Conservation (phyloP, 2,329 filamentous ascomycete genomes). For the Myriosclerotinia scirpicola region DNA sequence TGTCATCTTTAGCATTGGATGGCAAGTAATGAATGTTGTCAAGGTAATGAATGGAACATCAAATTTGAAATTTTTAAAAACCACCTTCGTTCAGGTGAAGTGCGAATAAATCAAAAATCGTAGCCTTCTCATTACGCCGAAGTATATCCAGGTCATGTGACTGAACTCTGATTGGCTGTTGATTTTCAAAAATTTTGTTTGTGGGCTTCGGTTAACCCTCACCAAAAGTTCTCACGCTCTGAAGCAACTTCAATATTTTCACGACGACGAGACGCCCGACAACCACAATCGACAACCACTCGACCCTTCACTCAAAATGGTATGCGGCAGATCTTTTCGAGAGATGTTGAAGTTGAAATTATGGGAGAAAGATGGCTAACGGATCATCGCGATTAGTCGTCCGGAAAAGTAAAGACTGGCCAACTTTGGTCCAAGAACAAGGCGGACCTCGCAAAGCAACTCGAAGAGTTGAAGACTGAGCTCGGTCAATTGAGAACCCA, state of each 20-base stretch:
- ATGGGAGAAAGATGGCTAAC: conserved; percentile 28
- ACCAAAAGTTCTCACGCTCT: conserved; percentile 21
- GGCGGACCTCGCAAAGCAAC: conserved; percentile 94
- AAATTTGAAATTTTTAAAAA: not conserved
- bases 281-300: conserved; percentile 26
- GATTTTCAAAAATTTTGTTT: conserved; percentile 23
- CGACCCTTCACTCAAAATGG: conserved; percentile 24
- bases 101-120: not conserved
- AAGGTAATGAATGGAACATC: not conserved
- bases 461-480: conserved; percentile 93
- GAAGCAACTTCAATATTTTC: conserved; percentile 24
- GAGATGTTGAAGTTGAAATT: conserved; percentile 4
- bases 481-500: conserved; percentile 95
- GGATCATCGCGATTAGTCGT: conserved; percentile 51
- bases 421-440: conserved; percentile 99
- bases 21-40: not conserved
- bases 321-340: conserved; percentile 14
- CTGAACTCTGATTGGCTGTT: not conserved
- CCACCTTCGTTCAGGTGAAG: too few species aligned
- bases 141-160: conserved; percentile 6
- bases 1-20: too few species aligned
- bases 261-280: conserved; percentile 25
- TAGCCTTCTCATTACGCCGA: not conserved
- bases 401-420: conserved; percentile 84
- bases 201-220: conserved; percentile 24